phyloP scores from a whole-genome alignment of 176 grass and related monocot genomes.

The Avena sativa region DNA sequence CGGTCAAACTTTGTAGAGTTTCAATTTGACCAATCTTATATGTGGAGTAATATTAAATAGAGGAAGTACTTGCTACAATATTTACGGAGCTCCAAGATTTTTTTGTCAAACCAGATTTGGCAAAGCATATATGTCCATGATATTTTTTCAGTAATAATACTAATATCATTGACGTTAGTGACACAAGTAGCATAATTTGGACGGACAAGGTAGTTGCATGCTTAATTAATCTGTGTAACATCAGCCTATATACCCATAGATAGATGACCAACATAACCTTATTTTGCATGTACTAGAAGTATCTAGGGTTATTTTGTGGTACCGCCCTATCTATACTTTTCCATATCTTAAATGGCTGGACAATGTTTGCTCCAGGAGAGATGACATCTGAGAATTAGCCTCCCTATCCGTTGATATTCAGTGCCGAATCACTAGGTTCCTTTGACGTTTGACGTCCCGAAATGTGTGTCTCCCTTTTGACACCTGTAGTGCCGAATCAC shows the following conservation, averaged over 20 bases:
- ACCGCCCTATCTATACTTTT: neutral
- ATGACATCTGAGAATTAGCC: slow-evolving; percentile 34
- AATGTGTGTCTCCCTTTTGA: too few relatives aligned
- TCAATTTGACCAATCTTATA: too few relatives aligned
- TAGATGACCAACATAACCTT: neutral
- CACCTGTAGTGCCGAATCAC: too few relatives aligned
- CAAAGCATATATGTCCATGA: neutral
- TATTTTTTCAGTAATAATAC: neutral
- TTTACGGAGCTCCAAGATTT: neutral
- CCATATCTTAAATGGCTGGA: slow-evolving; percentile 46
- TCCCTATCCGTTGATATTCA: neutral
- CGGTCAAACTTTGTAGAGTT: too few relatives aligned
- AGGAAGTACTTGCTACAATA: too few relatives aligned
- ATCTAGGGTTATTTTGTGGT: slow-evolving; percentile 31
- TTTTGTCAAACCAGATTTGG: neutral
- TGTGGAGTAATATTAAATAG: too few relatives aligned
- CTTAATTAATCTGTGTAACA: neutral
- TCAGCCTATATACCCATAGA: neutral
- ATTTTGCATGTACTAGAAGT: slow-evolving; percentile 9
- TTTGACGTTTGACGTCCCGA: too few relatives aligned
- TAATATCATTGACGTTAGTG: neutral
- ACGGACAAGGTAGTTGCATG: neutral
- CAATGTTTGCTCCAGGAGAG: slow-evolving; percentile 42
- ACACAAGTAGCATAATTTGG: neutral
- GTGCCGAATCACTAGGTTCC: neutral